Conservation (phyloP, 2,329 filamentous ascomycete genomes). For the Rachicladosporium sp. region DNA sequence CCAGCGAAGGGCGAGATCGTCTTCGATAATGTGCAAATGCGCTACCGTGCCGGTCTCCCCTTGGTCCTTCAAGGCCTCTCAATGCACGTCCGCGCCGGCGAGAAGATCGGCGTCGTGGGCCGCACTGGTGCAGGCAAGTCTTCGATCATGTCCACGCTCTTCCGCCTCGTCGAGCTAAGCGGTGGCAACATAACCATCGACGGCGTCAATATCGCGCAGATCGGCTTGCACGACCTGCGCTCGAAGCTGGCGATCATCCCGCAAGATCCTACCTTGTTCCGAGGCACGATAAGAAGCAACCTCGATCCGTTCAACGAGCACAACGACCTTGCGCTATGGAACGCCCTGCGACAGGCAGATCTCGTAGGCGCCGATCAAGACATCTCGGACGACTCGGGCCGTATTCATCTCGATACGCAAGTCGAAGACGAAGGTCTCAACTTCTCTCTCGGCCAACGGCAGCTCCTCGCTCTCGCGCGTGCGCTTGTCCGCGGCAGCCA, state of each 20-base stretch:
- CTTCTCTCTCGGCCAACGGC: constrained; percentile 87
- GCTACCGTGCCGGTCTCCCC: constrained; percentile 38
- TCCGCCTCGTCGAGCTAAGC: constrained; percentile 49
- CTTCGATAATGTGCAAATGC: constrained; percentile 40
- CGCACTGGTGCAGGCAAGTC: constrained; percentile 75
- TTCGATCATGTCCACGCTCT: constrained; percentile 71
- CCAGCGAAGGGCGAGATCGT: constrained; percentile 65
- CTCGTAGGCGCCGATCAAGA: constrained; percentile 45
- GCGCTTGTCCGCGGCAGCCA: constrained; percentile 76
- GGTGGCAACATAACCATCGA: constrained; percentile 38
- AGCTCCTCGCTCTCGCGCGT: constrained; percentile 86
- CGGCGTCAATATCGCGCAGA: constrained; percentile 49
- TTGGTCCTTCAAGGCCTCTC: constrained; percentile 36
- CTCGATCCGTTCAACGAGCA: constrained; percentile 73
- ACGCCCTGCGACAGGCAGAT: constrained; percentile 63
- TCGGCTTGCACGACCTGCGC: constrained; percentile 64
- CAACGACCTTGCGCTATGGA: constrained; percentile 66
- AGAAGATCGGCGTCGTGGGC: constrained; percentile 70
- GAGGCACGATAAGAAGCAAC: constrained; percentile 66
- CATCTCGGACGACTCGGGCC: constrained; percentile 35
- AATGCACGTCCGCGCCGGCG: constrained; percentile 62
- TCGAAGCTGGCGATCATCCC: constrained; percentile 55
- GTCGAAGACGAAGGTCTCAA: constrained; percentile 95
- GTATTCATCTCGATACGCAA: constrained; percentile 68
- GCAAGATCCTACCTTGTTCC: constrained; percentile 74